Evolutionary conservation across 2,329 filamentous ascomycete genomes (phyloP).

Genomic region (Geosmithia flava): DNA sequence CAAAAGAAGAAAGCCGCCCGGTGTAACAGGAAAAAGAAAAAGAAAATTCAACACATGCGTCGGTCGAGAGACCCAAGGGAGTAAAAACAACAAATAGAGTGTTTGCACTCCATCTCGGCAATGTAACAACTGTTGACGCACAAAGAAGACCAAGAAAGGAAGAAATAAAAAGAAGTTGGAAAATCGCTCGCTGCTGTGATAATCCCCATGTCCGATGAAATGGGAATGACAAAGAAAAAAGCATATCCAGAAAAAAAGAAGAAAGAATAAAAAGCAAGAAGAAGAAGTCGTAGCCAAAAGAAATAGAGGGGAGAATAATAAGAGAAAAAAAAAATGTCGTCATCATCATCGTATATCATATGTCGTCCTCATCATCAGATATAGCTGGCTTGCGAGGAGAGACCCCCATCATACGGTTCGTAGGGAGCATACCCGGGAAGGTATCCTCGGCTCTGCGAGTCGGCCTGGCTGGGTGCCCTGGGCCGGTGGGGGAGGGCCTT

Average conservation of each 20-base stretch:
- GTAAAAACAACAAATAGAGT: no score
- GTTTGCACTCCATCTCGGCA: no score
- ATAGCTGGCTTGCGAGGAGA: constrained; percentile 2
- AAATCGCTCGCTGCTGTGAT: no score
- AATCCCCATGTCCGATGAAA: no score
- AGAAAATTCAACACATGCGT: no score
- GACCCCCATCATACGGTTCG: constrained; percentile 5
- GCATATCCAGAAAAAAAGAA: neutral
- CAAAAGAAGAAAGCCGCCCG: no score
- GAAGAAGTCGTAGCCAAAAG: constrained; percentile 4
- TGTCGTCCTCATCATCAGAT: constrained; percentile 5
- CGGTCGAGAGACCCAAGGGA: no score
- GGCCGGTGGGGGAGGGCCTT: constrained; percentile 27
- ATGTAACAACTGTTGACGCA: no score
- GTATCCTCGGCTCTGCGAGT: constrained; percentile 25
- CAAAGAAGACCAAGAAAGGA: no score
- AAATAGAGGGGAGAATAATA: constrained; percentile 6
- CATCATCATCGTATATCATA: constrained; percentile 4
- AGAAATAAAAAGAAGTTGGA: no score
- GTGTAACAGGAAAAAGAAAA: no score
- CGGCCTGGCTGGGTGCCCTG: constrained; percentile 37
- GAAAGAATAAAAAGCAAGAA: constrained; percentile 5
- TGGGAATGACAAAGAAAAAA: no score
- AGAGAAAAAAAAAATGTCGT: constrained; percentile 5
- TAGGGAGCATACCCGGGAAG: constrained; percentile 14